Evolutionary conservation across 176 grass and related monocot species (phyloP), one percentile per base, ranked within the genome.

Genomic region (Aegilops bicornis): DNA sequence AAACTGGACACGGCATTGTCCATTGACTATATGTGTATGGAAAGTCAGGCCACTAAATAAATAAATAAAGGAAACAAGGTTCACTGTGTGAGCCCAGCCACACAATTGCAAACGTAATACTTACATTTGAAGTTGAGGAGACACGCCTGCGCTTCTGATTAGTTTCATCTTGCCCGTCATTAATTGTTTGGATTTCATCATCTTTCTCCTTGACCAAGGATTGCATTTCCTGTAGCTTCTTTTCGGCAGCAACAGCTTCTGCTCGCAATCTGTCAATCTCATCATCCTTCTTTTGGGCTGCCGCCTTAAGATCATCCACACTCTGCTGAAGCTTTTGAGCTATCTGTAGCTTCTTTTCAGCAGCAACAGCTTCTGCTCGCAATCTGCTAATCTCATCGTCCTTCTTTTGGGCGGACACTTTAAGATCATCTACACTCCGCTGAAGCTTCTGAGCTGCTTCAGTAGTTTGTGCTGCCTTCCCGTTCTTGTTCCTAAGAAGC

Each of bases 191-290:
- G 63, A 88, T 88, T 78, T 63, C 54, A 54, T 37, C 43, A 79
- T 89, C 64, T 79, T 85, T 92, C 74, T 67, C 69, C 24, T 90
- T 90, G 45, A 75, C 23, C 62, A 88, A 74, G 48, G 76, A 86
- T 27, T 4, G 15, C 82, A 90, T 40, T 79, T 84, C 39, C 13
- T 86, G 16, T 39, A 87, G 27, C 73, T 85, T 66, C 7, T 62
- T 62, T 23, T 62, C 9, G 3, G 59, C 30, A 33, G 10, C 30
- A 31, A 68, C 30, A 68, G 16, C 65, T 35, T 68, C 30, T 68
- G 30, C 15, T 35, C 17, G 30, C 65, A 68, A 68, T 68, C 2
- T 68, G 15, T 3, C 42, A 70, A 89, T 88, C 66, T 62, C 42
- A 43, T 20, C 42, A 75, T 87, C 79, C 74, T 85, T 92, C 73